Evolutionary conservation across 257 asterid genomes (phyloP).

Genomic region (Rehmannia glutinosa): DNA sequence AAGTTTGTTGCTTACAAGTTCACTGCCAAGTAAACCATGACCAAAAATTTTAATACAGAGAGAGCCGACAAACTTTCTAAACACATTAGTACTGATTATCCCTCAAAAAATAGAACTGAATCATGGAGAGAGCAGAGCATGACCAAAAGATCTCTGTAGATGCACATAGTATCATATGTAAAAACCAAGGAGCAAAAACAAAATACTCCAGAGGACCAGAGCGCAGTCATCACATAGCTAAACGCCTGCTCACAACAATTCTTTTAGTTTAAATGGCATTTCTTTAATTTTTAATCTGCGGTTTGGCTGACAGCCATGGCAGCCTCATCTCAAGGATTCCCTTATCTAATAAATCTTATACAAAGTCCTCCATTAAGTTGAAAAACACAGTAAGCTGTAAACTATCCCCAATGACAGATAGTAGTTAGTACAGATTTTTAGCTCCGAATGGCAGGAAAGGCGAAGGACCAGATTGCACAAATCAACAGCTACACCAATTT

Average conservation of each 20-base stretch:
- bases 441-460: background rate
- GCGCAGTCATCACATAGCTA: background rate
- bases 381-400: background rate
- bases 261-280: conserved; percentile 4
- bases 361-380: background rate
- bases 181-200: conserved; percentile 7
- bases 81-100: background rate
- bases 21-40: conserved; percentile 15
- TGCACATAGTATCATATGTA: background rate
- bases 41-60: background rate
- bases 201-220: conserved; percentile 2
- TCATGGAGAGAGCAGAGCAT: background rate
- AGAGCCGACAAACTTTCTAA: background rate
- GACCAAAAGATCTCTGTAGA: background rate
- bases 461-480: background rate
- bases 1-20: background rate
- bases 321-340: background rate
- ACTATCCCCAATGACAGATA: background rate
- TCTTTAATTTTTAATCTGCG: background rate
- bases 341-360: background rate
- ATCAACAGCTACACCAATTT: conserved; percentile 6
- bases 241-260: conserved; percentile 14
- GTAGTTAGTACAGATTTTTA: conserved; percentile 4
- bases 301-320: background rate
- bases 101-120: conserved; percentile 8